Evolutionary conservation across 257 asterid genomes (phyloP).

Genomic region (Gynochthodes officinalis): DNA sequence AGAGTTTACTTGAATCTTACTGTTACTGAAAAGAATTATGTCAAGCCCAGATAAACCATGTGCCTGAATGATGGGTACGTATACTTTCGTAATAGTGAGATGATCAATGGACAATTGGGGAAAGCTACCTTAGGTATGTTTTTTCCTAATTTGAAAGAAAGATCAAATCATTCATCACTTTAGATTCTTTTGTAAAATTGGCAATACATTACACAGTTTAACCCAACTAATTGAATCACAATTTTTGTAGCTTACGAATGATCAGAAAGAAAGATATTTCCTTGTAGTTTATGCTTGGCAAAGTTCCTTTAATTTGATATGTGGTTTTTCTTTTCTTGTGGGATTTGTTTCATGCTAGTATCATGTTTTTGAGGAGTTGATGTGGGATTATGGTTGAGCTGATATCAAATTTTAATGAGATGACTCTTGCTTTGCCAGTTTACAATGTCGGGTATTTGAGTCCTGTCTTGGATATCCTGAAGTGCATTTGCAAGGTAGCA

Average conservation of each 20-base stretch:
- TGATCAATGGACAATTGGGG: constrained; percentile 94
- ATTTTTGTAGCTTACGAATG: not conserved
- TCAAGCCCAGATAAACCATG: constrained; percentile 52
- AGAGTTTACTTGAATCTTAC: constrained; percentile 81
- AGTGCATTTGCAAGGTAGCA: constrained; percentile 97
- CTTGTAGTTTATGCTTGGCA: not conserved
- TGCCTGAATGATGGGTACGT: constrained; percentile 91
- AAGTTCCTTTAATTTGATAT: not conserved
- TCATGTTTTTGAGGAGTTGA: not conserved
- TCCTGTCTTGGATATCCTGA: constrained; percentile 68
- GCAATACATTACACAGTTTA: not conserved
- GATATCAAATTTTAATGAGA: not conserved
- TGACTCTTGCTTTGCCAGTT: constrained; percentile 65
- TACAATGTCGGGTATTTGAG: constrained; percentile 71
- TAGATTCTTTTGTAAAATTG: not conserved
- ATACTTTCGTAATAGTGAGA: constrained; percentile 85
- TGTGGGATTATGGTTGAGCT: not conserved
- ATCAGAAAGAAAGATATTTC: not conserved
- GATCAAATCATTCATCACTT: not conserved
- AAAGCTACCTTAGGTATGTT: constrained; percentile 90
- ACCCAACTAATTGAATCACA: not conserved
- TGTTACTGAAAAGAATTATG: constrained; percentile 67
- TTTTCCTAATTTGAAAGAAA: not conserved
- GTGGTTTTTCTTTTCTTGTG: not conserved
- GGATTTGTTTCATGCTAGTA: not conserved